A percentile compares a stretch with the other conserved stretches of the same genome.
Evolutionary conservation across 1,284 basidiomycete species (phyloP).

Genomic region (Wallemia mellicola): DNA sequence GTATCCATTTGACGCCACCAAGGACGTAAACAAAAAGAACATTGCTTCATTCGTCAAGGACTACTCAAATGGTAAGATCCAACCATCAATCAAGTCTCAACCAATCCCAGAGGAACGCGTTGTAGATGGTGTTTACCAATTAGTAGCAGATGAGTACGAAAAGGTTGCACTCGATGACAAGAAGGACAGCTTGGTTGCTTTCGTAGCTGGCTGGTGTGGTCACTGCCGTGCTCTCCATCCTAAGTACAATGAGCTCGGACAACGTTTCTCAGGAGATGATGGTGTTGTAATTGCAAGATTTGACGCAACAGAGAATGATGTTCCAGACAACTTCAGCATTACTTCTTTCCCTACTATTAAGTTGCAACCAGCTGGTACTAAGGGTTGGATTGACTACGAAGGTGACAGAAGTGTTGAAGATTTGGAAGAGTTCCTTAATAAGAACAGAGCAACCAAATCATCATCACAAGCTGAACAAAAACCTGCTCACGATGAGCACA

Average conservation of each 20-base stretch:
- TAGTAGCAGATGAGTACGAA: conserved; percentile 78
- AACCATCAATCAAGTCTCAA: conserved; percentile 69
- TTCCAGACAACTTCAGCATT: conserved; percentile 69
- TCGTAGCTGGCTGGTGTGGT: conserved; percentile 85
- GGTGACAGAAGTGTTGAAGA: conserved; percentile 69
- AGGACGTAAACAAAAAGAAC: conserved; percentile 24
- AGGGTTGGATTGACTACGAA: conserved; percentile 68
- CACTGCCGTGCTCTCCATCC: conserved; percentile 92
- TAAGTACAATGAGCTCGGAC: conserved; percentile 49
- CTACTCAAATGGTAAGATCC: conserved; percentile 40
- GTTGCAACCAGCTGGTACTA: conserved; percentile 69
- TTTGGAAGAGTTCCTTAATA: conserved; percentile 52
- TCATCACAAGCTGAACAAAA: conserved; percentile 8
- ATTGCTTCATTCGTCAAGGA: conserved; percentile 31
- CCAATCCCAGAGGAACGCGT: conserved; percentile 57
- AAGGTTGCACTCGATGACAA: conserved; percentile 40
- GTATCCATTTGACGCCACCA: conserved; percentile 49
- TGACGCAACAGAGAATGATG: conserved; percentile 87
- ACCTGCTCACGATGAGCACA: conserved; percentile 14
- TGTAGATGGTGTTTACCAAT: conserved; percentile 45
- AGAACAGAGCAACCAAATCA: conserved; percentile 29
- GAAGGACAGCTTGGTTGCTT: conserved; percentile 91
- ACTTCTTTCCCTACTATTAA: conserved; percentile 84
- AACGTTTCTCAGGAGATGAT: conserved; percentile 2
- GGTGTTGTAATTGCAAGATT: conserved; percentile 54